phyloP scores from a whole-genome alignment of 768 basidiomycete species.

The Collybia sordida region DNA sequence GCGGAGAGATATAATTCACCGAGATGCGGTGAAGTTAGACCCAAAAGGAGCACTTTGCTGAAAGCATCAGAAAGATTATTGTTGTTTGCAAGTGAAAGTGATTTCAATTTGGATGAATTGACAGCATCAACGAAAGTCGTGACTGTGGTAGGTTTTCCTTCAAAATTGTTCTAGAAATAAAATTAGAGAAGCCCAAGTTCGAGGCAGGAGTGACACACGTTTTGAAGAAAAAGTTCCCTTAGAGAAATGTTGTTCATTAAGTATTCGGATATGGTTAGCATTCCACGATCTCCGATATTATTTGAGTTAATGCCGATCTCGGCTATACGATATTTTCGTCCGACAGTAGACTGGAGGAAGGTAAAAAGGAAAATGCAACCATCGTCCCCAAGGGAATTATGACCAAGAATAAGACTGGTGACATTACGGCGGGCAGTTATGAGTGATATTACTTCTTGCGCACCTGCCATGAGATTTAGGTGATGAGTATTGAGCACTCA shows the following conservation, averaged over 20 bases:
- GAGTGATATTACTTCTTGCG: conserved; percentile 44
- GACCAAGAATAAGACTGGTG: conserved; percentile 52
- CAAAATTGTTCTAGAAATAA: conserved; percentile 20
- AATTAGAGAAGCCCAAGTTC: background rate
- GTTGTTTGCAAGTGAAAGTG: conserved; percentile 52
- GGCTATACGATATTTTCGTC: conserved; percentile 42
- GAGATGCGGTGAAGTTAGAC: conserved; percentile 46
- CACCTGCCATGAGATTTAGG: conserved; percentile 36
- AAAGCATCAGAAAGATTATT: conserved; percentile 51
- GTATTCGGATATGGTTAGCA: conserved; percentile 53
- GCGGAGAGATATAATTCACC: conserved; percentile 57
- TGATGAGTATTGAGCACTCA: background rate
- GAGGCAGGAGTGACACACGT: conserved; percentile 37
- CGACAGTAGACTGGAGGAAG: conserved; percentile 51
- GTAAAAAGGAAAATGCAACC: conserved; percentile 55
- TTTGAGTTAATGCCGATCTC: conserved; percentile 62
- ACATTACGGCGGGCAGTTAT: conserved; percentile 48
- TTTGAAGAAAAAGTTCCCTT: conserved; percentile 53
- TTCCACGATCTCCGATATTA: conserved; percentile 51
- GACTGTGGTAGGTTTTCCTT: conserved; percentile 33
- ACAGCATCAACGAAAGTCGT: conserved; percentile 45
- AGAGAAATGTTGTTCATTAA: conserved; percentile 45
- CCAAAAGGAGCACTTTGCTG: conserved; percentile 45
- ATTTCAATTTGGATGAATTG: conserved; percentile 52
- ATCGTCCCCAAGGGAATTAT: conserved; percentile 57